Evolutionary conservation across 1,284 basidiomycete species (phyloP), one percentile per base, ranked within the genome.

Genomic region (Fomes fomentarius): DNA sequence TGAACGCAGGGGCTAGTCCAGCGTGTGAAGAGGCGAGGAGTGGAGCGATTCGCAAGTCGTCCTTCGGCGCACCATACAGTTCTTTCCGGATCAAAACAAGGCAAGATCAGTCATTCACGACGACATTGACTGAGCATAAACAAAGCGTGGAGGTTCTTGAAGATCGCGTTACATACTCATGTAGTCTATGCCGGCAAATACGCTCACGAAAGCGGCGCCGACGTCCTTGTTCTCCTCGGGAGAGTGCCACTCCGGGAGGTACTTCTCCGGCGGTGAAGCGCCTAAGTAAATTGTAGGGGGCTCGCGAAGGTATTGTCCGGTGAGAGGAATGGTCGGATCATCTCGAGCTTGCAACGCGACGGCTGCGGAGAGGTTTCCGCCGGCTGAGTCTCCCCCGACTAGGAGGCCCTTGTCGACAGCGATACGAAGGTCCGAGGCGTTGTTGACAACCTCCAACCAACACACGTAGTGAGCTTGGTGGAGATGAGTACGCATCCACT

Each of bases 381-480:
- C 68, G 1, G 68, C 6, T 7, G 66, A 67, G 19, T 37, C 37
- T 4, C 68, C 68, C 11, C 63, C 63, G 11, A 69, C 53, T n/a
- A 69, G 43, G 46, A 66, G 62, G 1, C 63, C 64, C 38, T 60
- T 55, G 4, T 38, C 24, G 9, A 60, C 28, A 19, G 61, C 54
- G 14, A 48, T 54, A 2, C 39, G 17, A 4, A 67, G 25, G 2
- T 12, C 10, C 3, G 40, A 12, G 0, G 60, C 52, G 22, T 64
- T 40, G 12, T 47, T 33, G 3, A 52, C 47, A 3, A 40, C 53
- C 54, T 53, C 21, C 6, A 30, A 35, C 9, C 34, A 5, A 15
- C 5, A 11, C 10, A 35, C n/a, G 3, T n/a, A n/a, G n/a, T n/a
- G n/a, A n/a, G n/a, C n/a, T n/a, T n/a, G n/a, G n/a, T n/a, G n/a